These are phyloP conservation scores for Fusarium brachygibbosum DNA, from an alignment of 2,329 filamentous ascomycete species.

Conservation along the genomic window DNA sequence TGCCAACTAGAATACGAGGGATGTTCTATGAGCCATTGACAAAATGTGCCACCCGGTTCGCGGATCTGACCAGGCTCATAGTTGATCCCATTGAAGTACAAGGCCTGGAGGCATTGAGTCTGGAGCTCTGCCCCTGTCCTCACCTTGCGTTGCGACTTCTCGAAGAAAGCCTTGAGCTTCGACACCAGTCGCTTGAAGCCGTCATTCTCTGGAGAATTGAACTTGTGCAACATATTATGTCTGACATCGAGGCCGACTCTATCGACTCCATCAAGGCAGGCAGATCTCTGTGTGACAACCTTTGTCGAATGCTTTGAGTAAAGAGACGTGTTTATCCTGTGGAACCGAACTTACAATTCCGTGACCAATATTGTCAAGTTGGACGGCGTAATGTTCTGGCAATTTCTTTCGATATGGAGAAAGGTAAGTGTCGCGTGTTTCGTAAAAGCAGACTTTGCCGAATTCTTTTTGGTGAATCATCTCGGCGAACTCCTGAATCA, in stretches of 20 bases:
- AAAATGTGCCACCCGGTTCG: not conserved
- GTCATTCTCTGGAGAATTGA: not conserved
- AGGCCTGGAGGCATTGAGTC: not conserved
- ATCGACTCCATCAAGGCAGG: not conserved
- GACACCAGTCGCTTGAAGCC: not conserved
- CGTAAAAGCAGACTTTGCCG: not conserved
- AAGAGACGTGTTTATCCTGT: too few species aligned
- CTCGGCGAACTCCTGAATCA: not conserved
- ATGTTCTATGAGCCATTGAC: not conserved
- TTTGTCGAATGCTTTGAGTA: not conserved
- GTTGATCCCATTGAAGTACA: not conserved
- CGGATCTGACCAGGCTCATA: not conserved
- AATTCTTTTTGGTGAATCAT: not conserved
- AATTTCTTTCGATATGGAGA: not conserved
- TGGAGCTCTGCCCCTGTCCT: not conserved
- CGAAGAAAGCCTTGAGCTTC: not conserved
- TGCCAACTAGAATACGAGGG: not conserved
- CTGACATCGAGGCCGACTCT: not conserved
- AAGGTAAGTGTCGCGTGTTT: not conserved
- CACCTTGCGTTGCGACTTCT: not conserved
- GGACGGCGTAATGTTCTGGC: not conserved
- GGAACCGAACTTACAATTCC: not conserved
- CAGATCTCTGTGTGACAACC: not conserved
- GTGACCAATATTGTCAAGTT: not conserved
- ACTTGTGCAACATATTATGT: not conserved